Conservation (phyloP, 257 asterid genomes). For the Oldenlandia corymbosa region DNA sequence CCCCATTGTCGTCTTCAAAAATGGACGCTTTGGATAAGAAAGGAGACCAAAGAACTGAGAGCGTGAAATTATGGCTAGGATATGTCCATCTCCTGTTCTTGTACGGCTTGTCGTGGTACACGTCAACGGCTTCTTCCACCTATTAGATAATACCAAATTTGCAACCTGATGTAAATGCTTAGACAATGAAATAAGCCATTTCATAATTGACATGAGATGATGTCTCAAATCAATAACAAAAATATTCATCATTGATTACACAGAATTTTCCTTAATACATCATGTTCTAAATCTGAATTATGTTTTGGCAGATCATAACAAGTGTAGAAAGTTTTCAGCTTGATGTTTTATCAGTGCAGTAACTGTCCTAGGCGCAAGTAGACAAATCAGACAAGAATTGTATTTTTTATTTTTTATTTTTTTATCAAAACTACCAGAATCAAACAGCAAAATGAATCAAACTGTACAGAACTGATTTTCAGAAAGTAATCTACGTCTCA, state of each 20-base stretch:
- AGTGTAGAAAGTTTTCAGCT: no score
- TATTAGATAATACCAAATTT: slow-evolving; percentile 13
- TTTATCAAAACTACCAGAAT: no score
- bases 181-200: not conserved
- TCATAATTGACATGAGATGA: not conserved
- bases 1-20: slow-evolving; percentile 64
- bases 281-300: not conserved
- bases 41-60: slow-evolving; percentile 72
- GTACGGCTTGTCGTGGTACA: slow-evolving; percentile 64
- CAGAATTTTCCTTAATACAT: no score
- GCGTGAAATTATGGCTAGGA: slow-evolving; percentile 47
- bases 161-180: not conserved
- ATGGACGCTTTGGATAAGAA: slow-evolving; percentile 49
- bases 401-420: no score
- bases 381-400: no score
- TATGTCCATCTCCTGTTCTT: slow-evolving; percentile 63
- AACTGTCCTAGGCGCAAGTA: no score
- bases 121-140: slow-evolving; percentile 56
- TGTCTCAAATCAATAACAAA: not conserved
- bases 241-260: no score
- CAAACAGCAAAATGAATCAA: no score
- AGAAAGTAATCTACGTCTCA: no score
- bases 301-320: not conserved
- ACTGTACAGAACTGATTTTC: no score
- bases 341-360: no score